phyloP scores from a whole-genome alignment of 345 rosid species.

The Draba incana region DNA sequence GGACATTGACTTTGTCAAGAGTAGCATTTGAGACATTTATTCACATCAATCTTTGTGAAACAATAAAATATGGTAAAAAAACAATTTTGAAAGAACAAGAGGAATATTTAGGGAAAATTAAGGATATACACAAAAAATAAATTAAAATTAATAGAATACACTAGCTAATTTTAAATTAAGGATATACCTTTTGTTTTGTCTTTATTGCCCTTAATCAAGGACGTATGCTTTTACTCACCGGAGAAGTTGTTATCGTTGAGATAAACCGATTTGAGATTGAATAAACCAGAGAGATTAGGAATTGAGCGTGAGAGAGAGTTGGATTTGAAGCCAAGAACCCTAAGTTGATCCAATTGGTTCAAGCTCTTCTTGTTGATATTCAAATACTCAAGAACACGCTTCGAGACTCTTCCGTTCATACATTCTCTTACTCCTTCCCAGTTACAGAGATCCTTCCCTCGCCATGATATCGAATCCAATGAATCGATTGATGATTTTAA shows the following conservation, averaged over 20 bases:
- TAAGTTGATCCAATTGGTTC: slow-evolving; percentile 75
- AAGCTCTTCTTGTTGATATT: slow-evolving; percentile 58
- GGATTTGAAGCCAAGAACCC: slow-evolving; percentile 86
- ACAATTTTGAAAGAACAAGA: no score
- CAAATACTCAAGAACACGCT: slow-evolving; percentile 72
- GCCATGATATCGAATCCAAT: slow-evolving; percentile 59
- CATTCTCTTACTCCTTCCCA: slow-evolving; percentile 86
- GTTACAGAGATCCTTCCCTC: slow-evolving; percentile 55
- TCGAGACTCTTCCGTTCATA: slow-evolving; percentile 72
- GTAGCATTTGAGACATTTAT: no score
- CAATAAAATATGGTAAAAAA: no score
- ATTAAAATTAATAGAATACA: no score
- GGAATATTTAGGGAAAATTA: no score
- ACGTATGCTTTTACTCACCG: slow-evolving; percentile 39
- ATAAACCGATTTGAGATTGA: slow-evolving; percentile 79
- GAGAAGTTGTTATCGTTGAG: slow-evolving; percentile 73
- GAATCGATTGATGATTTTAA: slow-evolving; percentile 80
- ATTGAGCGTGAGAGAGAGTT: slow-evolving; percentile 78
- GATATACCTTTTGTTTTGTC: no score
- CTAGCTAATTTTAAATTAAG: no score
- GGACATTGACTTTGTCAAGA: no score
- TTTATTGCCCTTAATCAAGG: no score
- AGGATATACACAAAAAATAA: no score
- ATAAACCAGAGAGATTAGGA: slow-evolving; percentile 65
- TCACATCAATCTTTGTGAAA: no score